Evolutionary conservation across 768 basidiomycete species (phyloP).

Genomic region (Mycena latifolia): DNA sequence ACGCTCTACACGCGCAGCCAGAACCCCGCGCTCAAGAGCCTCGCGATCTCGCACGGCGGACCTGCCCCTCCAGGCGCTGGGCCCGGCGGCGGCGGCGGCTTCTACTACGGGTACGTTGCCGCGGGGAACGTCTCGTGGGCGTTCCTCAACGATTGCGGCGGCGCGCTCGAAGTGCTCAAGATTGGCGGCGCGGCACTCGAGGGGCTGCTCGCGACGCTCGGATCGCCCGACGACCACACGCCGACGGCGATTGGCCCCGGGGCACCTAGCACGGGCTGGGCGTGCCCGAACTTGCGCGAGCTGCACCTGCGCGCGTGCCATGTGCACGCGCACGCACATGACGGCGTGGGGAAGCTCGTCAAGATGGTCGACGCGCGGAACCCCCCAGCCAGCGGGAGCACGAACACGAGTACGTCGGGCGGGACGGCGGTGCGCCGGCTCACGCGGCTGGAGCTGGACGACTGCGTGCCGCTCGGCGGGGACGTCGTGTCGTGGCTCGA

Average conservation of each 20-base stretch:
- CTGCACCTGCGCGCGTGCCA: conserved; percentile 76
- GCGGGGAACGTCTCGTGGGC: conserved; percentile 74
- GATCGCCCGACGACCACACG: conserved; percentile 59
- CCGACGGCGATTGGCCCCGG: not conserved
- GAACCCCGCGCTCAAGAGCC: conserved; percentile 66
- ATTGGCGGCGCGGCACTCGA: conserved; percentile 78
- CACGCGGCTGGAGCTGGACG: conserved; percentile 71
- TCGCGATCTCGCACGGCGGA: conserved; percentile 73
- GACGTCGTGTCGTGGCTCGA: conserved; percentile 81
- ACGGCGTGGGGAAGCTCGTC: conserved; percentile 76
- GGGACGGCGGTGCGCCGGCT: conserved; percentile 53
- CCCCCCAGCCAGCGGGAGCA: conserved; percentile 56
- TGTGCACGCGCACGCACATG: conserved; percentile 47
- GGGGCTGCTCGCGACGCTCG: conserved; percentile 68
- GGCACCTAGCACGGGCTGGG: conserved; percentile 56
- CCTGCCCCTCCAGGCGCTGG: not conserved
- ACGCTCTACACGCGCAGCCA: conserved; percentile 71
- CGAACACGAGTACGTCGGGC: no score
- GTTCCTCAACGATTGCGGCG: conserved; percentile 68
- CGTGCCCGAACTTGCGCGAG: conserved; percentile 71
- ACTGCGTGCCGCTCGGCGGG: conserved; percentile 73
- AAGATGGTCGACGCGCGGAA: conserved; percentile 80
- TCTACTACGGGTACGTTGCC: conserved; percentile 66
- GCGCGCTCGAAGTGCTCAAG: conserved; percentile 67
- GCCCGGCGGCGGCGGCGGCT: not conserved